Conservation (phyloP, 352 stramenopile species). For the Pythium oligandrum region DNA sequence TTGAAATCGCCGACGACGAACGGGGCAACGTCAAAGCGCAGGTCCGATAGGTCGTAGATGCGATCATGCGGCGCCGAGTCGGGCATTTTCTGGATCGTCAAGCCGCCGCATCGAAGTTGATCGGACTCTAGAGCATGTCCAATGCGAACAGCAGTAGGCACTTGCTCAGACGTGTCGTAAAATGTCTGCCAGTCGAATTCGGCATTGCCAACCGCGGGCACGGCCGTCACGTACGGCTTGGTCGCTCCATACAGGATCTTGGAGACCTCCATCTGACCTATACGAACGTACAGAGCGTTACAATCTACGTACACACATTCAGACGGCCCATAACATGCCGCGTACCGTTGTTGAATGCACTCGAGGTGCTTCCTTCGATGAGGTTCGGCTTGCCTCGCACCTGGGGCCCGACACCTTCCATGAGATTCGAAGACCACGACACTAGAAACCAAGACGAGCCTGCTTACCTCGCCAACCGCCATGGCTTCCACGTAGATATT, state of each 20-base stretch:
- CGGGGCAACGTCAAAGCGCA: constrained; percentile 46
- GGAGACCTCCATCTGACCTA: constrained; percentile 63
- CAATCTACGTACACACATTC: constrained; percentile 1
- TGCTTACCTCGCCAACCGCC: constrained; percentile 60
- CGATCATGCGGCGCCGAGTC: constrained; percentile 40
- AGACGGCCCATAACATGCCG: constrained; percentile 4
- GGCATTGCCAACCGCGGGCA: constrained; percentile 53
- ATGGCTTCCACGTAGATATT: constrained; percentile 72
- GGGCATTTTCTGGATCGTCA: constrained; percentile 85
- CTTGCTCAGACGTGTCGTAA: constrained; percentile 82
- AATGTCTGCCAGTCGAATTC: constrained; percentile 79
- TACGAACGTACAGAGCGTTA: neutral
- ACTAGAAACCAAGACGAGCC: neutral
- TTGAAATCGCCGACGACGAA: constrained; percentile 44
- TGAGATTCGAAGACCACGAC: no score
- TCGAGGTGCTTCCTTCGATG: constrained; percentile 14
- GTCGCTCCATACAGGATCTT: constrained; percentile 73
- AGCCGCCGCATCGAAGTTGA: constrained; percentile 51
- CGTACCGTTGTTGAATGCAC: constrained; percentile 13
- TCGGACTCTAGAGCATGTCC: constrained; percentile 45
- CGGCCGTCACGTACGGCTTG: constrained; percentile 75
- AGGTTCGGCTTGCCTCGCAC: constrained; percentile 62
- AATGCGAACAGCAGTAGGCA: constrained; percentile 79
- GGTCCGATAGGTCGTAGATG: constrained; percentile 59
- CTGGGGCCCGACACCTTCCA: neutral